Base-by-base conservation (phyloP, 2,329 filamentous ascomycete species). In the Plenodomus lindquistii region DNA sequence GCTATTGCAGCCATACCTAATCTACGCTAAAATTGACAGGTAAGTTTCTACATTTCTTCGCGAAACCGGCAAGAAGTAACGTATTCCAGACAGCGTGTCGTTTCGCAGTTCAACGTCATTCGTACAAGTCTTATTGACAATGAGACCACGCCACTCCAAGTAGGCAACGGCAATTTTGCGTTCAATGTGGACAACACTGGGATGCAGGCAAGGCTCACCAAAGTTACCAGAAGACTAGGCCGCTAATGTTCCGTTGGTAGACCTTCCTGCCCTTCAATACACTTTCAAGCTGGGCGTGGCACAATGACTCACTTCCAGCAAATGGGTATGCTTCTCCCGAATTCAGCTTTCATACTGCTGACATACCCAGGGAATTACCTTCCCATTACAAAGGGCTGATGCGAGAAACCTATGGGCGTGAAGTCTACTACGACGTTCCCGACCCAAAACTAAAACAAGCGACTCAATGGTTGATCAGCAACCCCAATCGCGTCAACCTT, bases 401-500 rank as follows among this genome's bases (percentile, higher is more conserved):
- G 46, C 71, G 72, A 60, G 72, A 72, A 60, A 73, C 73, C 4
- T 72, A 76, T 50, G 73, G 66, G n/a, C 57, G 69, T 8, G 58
- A 75, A 11, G 69, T 76, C 1, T 74, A 71, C 38, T 76, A 76
- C 48, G 66, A 71, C 11, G 65, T 74, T 40, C 71, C 70, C 1
- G 75, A 76, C 48, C 69, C 73, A 1, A 68, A 67, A 2, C 58
- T 76, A 17, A 55, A 60, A 21, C 59, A 67, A 19, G 74, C 74
- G 10, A 78, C 77, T 1, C 75, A 81, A 40, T 82, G 79, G 80
- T 58, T 82, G 0, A 79, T 79, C 19, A 67, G 72, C 39, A 82
- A 81, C 47, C 79, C 79, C 0, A 78, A 81, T 53, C 70, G 79
- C 7, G 57, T 80, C 11, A 81, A 81, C 38, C 52, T 81, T 2